Conservation (phyloP, 208 protist species). For the Leishmania martiniquensis region DNA sequence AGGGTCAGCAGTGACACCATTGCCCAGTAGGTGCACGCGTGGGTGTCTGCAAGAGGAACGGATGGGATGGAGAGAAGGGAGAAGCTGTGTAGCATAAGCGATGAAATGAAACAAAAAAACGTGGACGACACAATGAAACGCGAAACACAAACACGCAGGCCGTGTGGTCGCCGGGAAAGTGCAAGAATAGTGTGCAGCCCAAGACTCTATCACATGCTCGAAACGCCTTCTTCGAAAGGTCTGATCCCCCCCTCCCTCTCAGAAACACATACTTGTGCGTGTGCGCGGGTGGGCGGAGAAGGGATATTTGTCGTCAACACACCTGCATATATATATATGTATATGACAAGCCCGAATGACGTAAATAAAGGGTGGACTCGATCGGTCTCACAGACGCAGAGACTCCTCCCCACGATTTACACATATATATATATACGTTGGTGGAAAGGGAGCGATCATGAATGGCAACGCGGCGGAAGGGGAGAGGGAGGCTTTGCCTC, state of each 20-base stretch:
- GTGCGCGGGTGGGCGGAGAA: background rate
- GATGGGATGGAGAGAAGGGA: too few relatives aligned
- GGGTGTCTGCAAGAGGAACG: too few relatives aligned
- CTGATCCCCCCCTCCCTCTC: too few relatives aligned
- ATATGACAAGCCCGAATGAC: background rate
- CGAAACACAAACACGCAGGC: too few relatives aligned
- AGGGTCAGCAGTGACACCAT: too few relatives aligned
- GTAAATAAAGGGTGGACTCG: background rate
- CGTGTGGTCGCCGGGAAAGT: background rate
- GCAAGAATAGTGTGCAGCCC: background rate
- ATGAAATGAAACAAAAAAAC: too few relatives aligned
- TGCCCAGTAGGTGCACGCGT: too few relatives aligned
- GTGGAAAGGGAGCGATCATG: background rate
- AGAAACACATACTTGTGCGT: background rate
- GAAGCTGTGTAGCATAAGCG: too few relatives aligned
- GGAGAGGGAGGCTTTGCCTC: background rate
- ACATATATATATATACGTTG: background rate
- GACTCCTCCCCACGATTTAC: background rate
- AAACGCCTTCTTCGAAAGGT: background rate
- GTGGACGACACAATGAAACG: too few relatives aligned
- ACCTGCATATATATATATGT: background rate
- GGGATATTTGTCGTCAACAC: background rate
- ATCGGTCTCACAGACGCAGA: background rate
- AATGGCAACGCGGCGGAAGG: too few relatives aligned
- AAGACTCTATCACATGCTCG: background rate